These are phyloP conservation scores for Histomonas meleagridis DNA, from an alignment of 208 protist genomes.

Conservation along the genomic window DNA sequence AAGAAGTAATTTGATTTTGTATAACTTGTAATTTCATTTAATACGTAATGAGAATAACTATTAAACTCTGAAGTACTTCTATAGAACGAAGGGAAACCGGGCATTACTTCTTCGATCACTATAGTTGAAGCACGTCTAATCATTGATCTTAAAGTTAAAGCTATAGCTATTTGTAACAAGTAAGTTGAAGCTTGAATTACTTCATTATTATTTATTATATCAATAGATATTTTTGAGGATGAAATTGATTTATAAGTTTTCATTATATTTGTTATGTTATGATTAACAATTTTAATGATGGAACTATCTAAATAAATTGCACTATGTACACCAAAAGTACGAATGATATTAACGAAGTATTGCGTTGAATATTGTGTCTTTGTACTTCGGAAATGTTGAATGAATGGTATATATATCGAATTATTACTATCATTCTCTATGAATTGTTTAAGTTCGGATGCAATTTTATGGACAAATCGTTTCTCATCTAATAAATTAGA, in stretches of 20 bases:
- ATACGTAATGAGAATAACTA: not conserved
- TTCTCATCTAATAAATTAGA: not conserved
- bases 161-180: not conserved
- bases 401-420: not conserved
- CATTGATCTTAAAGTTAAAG: not conserved
- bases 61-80: not conserved
- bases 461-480: not conserved
- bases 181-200: not conserved
- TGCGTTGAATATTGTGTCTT: not conserved
- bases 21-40: not conserved
- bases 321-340: not conserved
- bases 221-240: not conserved
- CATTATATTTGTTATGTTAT: not conserved
- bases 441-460: not conserved
- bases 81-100: not conserved
- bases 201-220: not conserved
- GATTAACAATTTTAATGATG: not conserved
- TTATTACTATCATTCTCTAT: not conserved
- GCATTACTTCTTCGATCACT: not conserved
- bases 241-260: not conserved
- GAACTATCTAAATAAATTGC: not conserved
- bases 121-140: not conserved
- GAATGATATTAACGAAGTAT: not conserved
- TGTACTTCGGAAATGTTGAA: not conserved
- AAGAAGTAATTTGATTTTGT: not conserved